Base-by-base conservation (phyloP, 202 grass and related monocot species). In the Carex sylvatica region DNA sequence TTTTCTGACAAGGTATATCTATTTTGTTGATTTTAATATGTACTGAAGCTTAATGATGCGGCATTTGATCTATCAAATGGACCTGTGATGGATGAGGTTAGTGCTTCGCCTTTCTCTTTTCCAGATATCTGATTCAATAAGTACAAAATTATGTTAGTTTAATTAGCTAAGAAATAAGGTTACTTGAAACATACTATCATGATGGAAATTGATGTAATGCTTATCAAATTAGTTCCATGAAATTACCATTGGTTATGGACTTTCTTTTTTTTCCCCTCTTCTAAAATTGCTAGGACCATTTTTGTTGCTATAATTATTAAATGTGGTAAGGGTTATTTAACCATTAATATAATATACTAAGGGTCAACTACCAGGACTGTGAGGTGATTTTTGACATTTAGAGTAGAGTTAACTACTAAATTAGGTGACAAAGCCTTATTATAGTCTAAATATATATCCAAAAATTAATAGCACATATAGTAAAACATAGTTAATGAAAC, bases 61-160 rank as follows among this genome's bases (percentile, higher is more conserved):
- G 89, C 92, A 42, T 98, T 98, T 85, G 95, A 93, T 91, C 90
- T 98, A 72, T 95, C 95, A 55, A 98, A 93, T 33, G 95, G 95
- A 3, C 87, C 86, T 36, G 89, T 98, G 79, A 80, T 95, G 64
- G 89, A 91, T 33, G 92, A 98, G 85, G 95, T 89, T 26, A 6
- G 81, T 73, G 74, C 13, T 74, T 84, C 46, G 65, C 38, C 82
- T 60, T 38, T 9, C 33, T 19, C 13, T 78, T 78, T 30, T 68
- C 1, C 36, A 61, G 53, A 24, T 46, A 3, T 79, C 7, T 1
- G 9, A 84, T 54, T 35, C 33, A 0, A 10, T 40, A 3, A 3
- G 62, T 55, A 26, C 5, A 0, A 8, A 60, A 35, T 84, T 24
- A 44, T 62, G 38, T 51, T 46, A 70, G 36, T 47, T 70, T 5